Percentiles rank a stretch among this genome's conserved stretches.
These are phyloP conservation scores for Auriscalpium orientale DNA, from an alignment of 768 basidiomycete species.

Conservation along the genomic window DNA sequence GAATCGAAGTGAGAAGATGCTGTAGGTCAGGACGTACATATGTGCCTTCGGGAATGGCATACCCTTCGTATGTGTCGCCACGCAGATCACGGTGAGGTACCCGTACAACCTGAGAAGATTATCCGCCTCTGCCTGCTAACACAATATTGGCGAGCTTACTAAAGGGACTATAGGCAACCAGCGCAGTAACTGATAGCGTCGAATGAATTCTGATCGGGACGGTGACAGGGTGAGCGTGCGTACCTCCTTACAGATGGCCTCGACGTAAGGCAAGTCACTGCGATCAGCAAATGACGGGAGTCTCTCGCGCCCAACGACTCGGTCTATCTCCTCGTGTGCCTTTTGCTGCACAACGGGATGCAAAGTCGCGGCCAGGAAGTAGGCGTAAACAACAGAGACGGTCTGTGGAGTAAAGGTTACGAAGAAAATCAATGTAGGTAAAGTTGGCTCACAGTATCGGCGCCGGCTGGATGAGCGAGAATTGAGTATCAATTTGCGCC, in stretches of 20 bases:
- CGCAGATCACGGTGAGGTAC: background rate
- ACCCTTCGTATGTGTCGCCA: background rate
- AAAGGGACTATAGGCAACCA: background rate
- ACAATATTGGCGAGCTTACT: background rate
- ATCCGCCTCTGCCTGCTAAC: background rate
- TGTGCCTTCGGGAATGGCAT: background rate
- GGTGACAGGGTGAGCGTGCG: too few species aligned
- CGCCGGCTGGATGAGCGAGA: conserved; percentile 1
- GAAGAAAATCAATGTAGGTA: background rate
- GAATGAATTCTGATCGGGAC: too few species aligned
- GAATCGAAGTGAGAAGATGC: too few species aligned
- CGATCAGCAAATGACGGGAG: too few species aligned
- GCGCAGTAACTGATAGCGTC: too few species aligned
- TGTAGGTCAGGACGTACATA: too few species aligned
- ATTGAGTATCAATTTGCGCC: background rate
- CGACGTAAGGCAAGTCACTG: conserved; percentile 1
- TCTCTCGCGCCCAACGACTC: conserved; percentile 6
- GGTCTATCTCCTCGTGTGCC: conserved; percentile 23
- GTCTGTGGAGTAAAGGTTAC: conserved; percentile 8
- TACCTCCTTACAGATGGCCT: background rate
- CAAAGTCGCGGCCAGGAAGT: conserved; percentile 19
- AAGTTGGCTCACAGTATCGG: conserved; percentile 9
- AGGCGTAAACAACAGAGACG: conserved; percentile 12
- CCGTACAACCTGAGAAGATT: background rate
- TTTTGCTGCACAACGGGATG: conserved; percentile 18